Percentiles rank a stretch among this genome's conserved stretches.
These are phyloP conservation scores for Aureobasidium sp. DNA, from an alignment of 2,329 filamentous ascomycete genomes.

Conservation along the genomic window DNA sequence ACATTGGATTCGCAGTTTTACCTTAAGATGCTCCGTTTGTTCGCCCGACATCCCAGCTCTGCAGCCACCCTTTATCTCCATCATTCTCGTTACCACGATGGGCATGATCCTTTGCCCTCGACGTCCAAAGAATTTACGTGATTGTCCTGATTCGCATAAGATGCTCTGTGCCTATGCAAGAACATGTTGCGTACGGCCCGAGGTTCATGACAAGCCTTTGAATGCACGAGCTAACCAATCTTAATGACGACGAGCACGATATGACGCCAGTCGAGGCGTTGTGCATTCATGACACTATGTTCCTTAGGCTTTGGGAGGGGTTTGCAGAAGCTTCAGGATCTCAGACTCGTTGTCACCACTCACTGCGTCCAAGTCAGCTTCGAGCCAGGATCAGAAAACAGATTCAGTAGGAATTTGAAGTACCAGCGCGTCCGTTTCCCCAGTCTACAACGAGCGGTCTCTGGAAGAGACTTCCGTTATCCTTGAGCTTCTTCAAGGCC, in stretches of 20 bases:
- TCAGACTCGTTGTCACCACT: constrained; percentile 76
- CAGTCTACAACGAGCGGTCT: constrained; percentile 85
- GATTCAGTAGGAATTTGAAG: constrained; percentile 19
- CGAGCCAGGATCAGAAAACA: not conserved
- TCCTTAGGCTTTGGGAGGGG: not conserved
- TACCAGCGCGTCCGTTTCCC: constrained; percentile 77
- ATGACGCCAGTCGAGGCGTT: not conserved
- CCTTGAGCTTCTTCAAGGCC: constrained; percentile 71
- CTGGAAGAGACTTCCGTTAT: constrained; percentile 61
- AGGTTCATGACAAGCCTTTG: not conserved
- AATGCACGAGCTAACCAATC: not conserved
- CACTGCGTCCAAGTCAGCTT: constrained; percentile 34
- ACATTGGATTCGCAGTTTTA: not conserved
- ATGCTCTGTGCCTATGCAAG: not conserved
- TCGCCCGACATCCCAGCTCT: not conserved
- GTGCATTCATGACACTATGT: no score
- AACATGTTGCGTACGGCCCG: not conserved
- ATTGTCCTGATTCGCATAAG: not conserved
- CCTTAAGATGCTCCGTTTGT: not conserved
- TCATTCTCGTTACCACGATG: no score
- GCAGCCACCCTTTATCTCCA: constrained; percentile 2
- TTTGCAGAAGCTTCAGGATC: constrained; percentile 44
- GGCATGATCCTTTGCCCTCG: not conserved
- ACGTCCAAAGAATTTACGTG: not conserved
- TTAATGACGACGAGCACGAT: not conserved